A percentile compares a stretch with the other conserved stretches of the same genome.
These are phyloP conservation scores for Verruconis gallopava DNA, from an alignment of 2,329 filamentous ascomycete species.

Conservation along the genomic window DNA sequence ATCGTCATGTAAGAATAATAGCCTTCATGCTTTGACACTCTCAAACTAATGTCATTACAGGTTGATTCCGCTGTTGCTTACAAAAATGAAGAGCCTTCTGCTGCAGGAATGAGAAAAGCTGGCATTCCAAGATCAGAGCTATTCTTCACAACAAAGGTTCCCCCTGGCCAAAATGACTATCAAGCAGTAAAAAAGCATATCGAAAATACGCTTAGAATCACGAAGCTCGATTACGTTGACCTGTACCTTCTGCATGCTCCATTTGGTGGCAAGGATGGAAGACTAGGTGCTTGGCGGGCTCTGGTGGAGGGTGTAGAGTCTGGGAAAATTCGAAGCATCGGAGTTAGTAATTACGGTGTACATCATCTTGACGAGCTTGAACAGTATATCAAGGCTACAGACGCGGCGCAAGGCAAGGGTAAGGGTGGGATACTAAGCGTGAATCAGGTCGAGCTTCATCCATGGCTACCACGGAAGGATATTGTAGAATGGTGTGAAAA, in stretches of 20 bases:
- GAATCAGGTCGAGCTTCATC: slow-evolving; percentile 82
- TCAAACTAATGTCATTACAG: no score
- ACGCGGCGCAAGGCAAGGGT: slow-evolving; percentile 49
- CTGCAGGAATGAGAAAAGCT: slow-evolving; percentile 38
- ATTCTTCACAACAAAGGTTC: slow-evolving; percentile 52
- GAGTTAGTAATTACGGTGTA: slow-evolving; percentile 43
- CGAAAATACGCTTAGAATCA: slow-evolving; percentile 47
- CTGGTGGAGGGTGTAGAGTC: slow-evolving; percentile 39
- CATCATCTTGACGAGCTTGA: slow-evolving; percentile 43
- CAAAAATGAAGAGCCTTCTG: slow-evolving; percentile 43
- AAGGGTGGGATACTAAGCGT: slow-evolving; percentile 63
- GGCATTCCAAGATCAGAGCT: slow-evolving; percentile 40
- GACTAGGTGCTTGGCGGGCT: slow-evolving; percentile 40
- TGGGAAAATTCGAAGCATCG: slow-evolving; percentile 40
- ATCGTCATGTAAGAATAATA: slow-evolving; percentile 42
- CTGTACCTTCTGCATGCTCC: slow-evolving; percentile 40
- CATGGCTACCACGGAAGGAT: slow-evolving; percentile 70
- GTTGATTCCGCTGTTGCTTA: slow-evolving; percentile 47
- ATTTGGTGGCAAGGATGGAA: slow-evolving; percentile 36
- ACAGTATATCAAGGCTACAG: slow-evolving; percentile 44
- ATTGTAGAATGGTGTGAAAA: slow-evolving; percentile 65
- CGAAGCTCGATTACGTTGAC: slow-evolving; percentile 36
- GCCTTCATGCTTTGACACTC: no score
- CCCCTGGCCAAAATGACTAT: slow-evolving; percentile 43
- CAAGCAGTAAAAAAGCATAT: slow-evolving; percentile 51